phyloP scores from a whole-genome alignment of 2,329 filamentous ascomycete species.

The Fusarium redolens region DNA sequence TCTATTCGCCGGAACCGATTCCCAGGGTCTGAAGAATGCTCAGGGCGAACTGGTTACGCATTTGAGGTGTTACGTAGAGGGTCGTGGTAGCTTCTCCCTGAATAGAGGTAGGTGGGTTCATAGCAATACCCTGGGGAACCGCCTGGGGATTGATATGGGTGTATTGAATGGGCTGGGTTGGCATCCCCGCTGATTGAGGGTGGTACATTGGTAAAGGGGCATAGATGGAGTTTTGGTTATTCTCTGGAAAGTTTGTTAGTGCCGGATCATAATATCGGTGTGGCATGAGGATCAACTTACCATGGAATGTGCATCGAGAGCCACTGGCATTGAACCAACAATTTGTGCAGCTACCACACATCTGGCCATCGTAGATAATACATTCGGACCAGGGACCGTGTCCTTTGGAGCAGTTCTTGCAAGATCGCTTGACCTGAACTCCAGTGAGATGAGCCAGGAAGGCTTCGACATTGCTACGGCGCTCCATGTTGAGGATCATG shows the following conservation, averaged over 20 bases:
- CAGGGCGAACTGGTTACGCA: conserved; percentile 41
- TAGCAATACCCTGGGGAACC: not conserved
- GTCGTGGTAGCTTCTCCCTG: not conserved
- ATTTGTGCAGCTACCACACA: conserved; percentile 72
- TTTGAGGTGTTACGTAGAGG: conserved; percentile 1
- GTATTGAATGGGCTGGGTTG: not conserved
- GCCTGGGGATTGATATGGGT: not conserved
- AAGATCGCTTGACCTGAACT: conserved; percentile 58
- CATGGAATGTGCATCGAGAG: conserved; percentile 69
- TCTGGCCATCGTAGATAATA: conserved; percentile 68
- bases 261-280: not conserved
- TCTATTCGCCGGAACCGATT: conserved; percentile 54
- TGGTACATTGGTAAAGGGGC: conserved; percentile 5
- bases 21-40: conserved; percentile 9
- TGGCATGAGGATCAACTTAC: conserved; percentile 52
- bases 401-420: conserved; percentile 70
- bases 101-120: not conserved
- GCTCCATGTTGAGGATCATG: conserved; percentile 65
- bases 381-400: conserved; percentile 70
- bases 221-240: conserved; percentile 34
- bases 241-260: conserved; percentile 31
- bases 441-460: conserved; percentile 69
- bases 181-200: conserved; percentile 6
- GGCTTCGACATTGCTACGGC: conserved; percentile 70
- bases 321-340: conserved; percentile 74